Base-by-base conservation (phyloP, 768 basidiomycete species). In the Phlegmacium glaucopus region DNA sequence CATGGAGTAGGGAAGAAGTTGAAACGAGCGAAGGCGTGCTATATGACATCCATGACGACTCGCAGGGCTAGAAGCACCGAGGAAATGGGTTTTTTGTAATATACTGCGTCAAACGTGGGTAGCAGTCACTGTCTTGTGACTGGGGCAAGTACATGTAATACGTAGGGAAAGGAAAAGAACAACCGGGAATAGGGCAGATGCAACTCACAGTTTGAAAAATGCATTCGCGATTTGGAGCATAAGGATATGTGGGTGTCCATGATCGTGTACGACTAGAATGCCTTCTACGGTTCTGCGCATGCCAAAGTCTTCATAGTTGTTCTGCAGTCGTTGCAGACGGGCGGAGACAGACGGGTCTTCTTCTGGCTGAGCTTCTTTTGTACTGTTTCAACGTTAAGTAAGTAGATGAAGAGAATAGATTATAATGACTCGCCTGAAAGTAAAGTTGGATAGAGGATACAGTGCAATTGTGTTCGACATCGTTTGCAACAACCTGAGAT, bases 161-260 rank as follows among this genome's bases (percentile, higher is more conserved):
- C n/a, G n/a, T n/a, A n/a, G n/a, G 17, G 11, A 48, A 41, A 45
- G 11, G 42, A 34, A 17, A 49, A 10, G 15, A 12, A 46, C 10
- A 4, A 44, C 16, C 22, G 37, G 32, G 43, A 49, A 29, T 35
- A 39, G 6, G 22, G 22, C 22, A 5, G 22, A 22, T 22, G 2
- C 28, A 40, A 74, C 87, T 59, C 58, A 93, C 92, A 99, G 82
- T 67, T 98, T 97, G 79, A 97, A 98, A 68, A 98, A 99, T 12
- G 94, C 93, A 65, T 96, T 97, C 16, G 94, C 96, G 62, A 99
- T 96, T 62, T 98, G 96, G 5, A 97, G 79, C 86, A 98, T 94
- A 55, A 99, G 82, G 51, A 98, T 92, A 60, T 99, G 95, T 1
- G 95, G 94, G 61, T 95, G 92, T 0, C 94, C 95, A 57, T 97